phyloP scores from a whole-genome alignment of 805 yeast genomes.

The Hanseniaspora vineae region DNA sequence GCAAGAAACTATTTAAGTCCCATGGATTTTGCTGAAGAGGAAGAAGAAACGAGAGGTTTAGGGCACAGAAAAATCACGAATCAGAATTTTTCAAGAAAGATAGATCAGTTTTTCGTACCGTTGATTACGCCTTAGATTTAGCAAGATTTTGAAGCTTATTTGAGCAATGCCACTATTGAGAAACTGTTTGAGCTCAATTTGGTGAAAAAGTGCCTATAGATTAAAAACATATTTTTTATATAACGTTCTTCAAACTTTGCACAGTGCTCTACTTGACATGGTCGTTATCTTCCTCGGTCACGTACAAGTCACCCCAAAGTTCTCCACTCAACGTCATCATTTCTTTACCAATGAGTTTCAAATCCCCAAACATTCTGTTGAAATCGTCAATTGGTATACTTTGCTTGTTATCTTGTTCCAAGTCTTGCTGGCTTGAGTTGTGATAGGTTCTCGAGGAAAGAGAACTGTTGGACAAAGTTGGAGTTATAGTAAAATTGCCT shows the following conservation, averaged over 20 bases:
- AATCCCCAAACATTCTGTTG: background rate
- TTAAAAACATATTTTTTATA: too few relatives aligned
- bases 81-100: constrained; percentile 14
- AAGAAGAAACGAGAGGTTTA: constrained; percentile 20
- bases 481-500: too few relatives aligned
- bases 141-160: too few relatives aligned
- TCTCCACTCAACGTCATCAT: background rate
- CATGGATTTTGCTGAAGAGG: constrained; percentile 20
- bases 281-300: background rate
- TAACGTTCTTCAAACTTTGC: too few relatives aligned
- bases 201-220: too few relatives aligned
- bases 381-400: background rate
- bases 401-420: background rate
- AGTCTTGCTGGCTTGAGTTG: too few relatives aligned
- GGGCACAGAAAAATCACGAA: constrained; percentile 21
- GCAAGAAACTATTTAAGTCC: constrained; percentile 20
- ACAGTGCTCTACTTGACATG: too few relatives aligned
- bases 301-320: background rate
- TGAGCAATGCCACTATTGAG: too few relatives aligned
- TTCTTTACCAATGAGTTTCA: background rate
- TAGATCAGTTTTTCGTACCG: constrained; percentile 21
- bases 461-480: too few relatives aligned
- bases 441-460: too few relatives aligned
- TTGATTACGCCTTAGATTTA: constrained; percentile 7
- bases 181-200: too few relatives aligned